Percentiles rank a stretch among this genome's conserved stretches.
Evolutionary conservation across 1,284 basidiomycete species (phyloP).

Genomic region (Sporisorium graminicola): DNA sequence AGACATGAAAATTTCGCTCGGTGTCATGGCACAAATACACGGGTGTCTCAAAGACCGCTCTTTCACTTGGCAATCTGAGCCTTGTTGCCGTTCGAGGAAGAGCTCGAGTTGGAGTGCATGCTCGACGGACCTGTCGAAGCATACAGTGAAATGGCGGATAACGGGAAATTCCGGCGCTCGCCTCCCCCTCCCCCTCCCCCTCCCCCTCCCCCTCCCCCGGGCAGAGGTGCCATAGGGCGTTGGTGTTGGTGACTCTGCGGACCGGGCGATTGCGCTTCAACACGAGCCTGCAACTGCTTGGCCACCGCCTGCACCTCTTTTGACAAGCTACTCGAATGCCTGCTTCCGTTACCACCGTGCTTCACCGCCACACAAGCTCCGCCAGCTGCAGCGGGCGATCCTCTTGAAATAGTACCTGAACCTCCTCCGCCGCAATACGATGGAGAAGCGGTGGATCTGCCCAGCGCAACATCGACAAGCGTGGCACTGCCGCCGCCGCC

Average conservation of each 20-base stretch:
- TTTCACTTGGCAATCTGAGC: constrained; percentile 26
- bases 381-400: constrained; percentile 13
- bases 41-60: background rate
- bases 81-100: constrained; percentile 16
- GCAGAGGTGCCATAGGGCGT: constrained; percentile 17
- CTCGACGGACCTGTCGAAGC: constrained; percentile 32
- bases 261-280: constrained; percentile 41
- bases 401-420: constrained; percentile 10
- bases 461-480: constrained; percentile 5
- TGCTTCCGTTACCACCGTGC: background rate
- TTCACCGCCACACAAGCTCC: background rate
- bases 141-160: constrained; percentile 47
- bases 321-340: constrained; percentile 29
- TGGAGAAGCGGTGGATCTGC: constrained; percentile 3
- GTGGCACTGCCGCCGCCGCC: constrained; percentile 5
- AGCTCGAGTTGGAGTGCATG: constrained; percentile 28
- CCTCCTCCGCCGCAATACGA: background rate
- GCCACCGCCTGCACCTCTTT: constrained; percentile 48
- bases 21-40: constrained; percentile 20
- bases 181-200: constrained; percentile 13
- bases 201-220: constrained; percentile 17
- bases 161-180: constrained; percentile 37
- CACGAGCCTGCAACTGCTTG: constrained; percentile 46
- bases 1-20: background rate
- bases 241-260: constrained; percentile 13